phyloP scores from a whole-genome alignment of 2,329 filamentous ascomycete genomes.

The Stemphylium beticola region DNA sequence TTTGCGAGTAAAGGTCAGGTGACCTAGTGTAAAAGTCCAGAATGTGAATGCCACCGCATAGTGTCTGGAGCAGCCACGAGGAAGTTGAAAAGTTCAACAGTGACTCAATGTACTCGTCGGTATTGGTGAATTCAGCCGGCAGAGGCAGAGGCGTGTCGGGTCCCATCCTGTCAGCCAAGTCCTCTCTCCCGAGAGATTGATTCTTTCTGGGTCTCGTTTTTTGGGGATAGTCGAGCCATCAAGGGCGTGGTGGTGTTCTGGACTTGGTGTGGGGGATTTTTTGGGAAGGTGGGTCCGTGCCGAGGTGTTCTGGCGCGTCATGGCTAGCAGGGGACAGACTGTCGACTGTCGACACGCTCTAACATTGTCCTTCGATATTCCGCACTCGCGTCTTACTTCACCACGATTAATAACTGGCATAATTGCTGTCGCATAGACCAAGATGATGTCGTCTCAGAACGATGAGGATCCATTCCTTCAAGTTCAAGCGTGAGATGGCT shows the following conservation, averaged over 20 bases:
- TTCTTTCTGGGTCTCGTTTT: not conserved
- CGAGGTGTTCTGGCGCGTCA: conserved; percentile 16
- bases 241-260: conserved; percentile 16
- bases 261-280: conserved; percentile 19
- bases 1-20: conserved; percentile 78
- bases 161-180: conserved; percentile 49
- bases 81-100: conserved; percentile 78
- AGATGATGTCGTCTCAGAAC: conserved; percentile 47
- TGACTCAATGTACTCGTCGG: conserved; percentile 79
- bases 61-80: conserved; percentile 77
- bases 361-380: conserved; percentile 9
- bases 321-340: conserved; percentile 13
- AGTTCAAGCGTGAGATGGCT: conserved; percentile 53
- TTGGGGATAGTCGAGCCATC: conserved; percentile 7
- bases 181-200: conserved; percentile 2
- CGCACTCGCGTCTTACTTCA: not conserved
- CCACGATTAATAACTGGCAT: not conserved
- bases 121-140: conserved; percentile 69
- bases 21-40: conserved; percentile 92
- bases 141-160: conserved; percentile 68
- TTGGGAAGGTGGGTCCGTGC: conserved; percentile 25
- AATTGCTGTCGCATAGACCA: conserved; percentile 19
- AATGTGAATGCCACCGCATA: conserved; percentile 98
- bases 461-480: conserved; percentile 58
- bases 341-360: conserved; percentile 13